Conservation (phyloP, 805 yeast genomes). For the Candida nonsorbophila region DNA sequence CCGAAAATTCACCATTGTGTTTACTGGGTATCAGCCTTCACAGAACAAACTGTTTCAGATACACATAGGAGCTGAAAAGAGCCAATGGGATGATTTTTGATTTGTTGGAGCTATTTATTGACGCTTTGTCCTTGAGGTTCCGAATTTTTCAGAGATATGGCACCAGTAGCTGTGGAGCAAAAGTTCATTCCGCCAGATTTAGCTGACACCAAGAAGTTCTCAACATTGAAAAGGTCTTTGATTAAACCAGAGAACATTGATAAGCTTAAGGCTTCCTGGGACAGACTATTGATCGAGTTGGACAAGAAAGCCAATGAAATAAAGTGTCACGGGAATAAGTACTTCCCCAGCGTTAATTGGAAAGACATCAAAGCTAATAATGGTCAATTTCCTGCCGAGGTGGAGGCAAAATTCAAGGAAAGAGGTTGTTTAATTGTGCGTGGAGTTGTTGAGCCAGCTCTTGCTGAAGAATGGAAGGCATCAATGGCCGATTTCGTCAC, state of each 20-base stretch:
- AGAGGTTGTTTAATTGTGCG: slow-evolving; percentile 25
- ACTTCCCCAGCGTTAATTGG: slow-evolving; percentile 11
- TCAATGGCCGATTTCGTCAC: slow-evolving; percentile 17
- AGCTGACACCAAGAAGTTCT: slow-evolving; percentile 6
- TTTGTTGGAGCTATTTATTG: no score
- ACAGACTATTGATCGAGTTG: slow-evolving; percentile 17
- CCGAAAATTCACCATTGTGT: no score
- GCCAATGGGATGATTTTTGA: no score
- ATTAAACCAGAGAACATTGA: slow-evolving; percentile 19
- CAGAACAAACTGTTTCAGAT: no score
- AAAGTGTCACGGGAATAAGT: slow-evolving; percentile 5
- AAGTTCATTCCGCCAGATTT: slow-evolving; percentile 6
- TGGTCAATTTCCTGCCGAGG: slow-evolving; percentile 6
- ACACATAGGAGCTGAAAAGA: no score
- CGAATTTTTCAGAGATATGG: slow-evolving; percentile 1
- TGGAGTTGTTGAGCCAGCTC: slow-evolving; percentile 19
- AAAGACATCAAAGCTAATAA: slow-evolving; percentile 5
- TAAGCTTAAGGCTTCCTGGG: slow-evolving; percentile 22
- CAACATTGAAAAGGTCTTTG: slow-evolving; percentile 12
- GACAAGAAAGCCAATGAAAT: slow-evolving; percentile 12
- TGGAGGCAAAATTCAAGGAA: slow-evolving; percentile 5
- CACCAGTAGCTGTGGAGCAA: slow-evolving; percentile 2
- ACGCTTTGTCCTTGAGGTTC: no score
- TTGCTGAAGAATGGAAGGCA: slow-evolving; percentile 15
- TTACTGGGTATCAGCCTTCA: no score